Evolutionary conservation across 495 filamentous ascomycete genomes (phyloP).

Genomic region (Cladorrhinum samala): DNA sequence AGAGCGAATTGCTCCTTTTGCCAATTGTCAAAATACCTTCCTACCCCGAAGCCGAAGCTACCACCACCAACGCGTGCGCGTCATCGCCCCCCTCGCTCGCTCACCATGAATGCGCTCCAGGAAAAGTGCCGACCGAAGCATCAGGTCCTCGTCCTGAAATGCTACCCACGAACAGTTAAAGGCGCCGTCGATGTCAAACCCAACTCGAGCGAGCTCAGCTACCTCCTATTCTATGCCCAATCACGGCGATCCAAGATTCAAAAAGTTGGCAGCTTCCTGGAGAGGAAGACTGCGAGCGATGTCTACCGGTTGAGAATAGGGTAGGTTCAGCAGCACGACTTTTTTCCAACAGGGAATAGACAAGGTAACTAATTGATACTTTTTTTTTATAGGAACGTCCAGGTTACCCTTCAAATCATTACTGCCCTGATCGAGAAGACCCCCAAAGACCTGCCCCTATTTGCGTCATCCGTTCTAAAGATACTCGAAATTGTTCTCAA

Average conservation of each 20-base stretch:
- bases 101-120: conserved; percentile 50
- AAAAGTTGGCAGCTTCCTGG: conserved; percentile 85
- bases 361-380: background rate
- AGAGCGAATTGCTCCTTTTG: too few species aligned
- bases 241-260: conserved; percentile 88
- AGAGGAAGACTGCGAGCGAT: conserved; percentile 83
- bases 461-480: conserved; percentile 70
- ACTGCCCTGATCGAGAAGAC: conserved; percentile 85
- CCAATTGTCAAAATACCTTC: background rate
- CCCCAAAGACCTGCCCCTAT: conserved; percentile 82
- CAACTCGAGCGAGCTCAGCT: conserved; percentile 90
- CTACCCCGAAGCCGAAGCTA: background rate
- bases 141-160: conserved; percentile 86
- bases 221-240: conserved; percentile 90
- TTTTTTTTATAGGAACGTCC: conserved; percentile 63
- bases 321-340: conserved; percentile 46
- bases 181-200: conserved; percentile 84
- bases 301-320: conserved; percentile 75
- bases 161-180: conserved; percentile 85
- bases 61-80: background rate
- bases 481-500: conserved; percentile 71
- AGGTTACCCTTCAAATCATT: conserved; percentile 85
- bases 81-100: conserved; percentile 3
- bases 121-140: conserved; percentile 77
- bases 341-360: background rate